Conservation (phyloP, 495 filamentous ascomycete genomes). For the Podospora didyma region DNA sequence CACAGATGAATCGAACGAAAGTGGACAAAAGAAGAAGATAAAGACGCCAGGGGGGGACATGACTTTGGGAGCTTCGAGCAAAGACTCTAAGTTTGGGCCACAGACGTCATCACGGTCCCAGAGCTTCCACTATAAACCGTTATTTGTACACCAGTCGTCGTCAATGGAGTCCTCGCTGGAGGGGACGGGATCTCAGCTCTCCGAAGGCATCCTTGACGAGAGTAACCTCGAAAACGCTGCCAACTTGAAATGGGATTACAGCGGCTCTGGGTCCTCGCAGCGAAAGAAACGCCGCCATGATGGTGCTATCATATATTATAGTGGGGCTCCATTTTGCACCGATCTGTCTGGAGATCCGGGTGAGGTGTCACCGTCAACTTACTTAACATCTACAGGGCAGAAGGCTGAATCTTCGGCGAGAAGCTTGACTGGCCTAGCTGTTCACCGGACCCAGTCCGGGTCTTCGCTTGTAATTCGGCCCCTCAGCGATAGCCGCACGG, state of each 20-base stretch:
- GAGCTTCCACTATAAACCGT: slow-evolving; percentile 60
- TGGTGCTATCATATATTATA: slow-evolving; percentile 80
- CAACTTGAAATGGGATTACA: slow-evolving; percentile 36
- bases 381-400: slow-evolving; percentile 35
- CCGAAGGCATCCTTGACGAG: slow-evolving; percentile 25
- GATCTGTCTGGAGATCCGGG: slow-evolving; percentile 65
- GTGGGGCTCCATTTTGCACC: slow-evolving; percentile 67
- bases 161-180: slow-evolving; percentile 42
- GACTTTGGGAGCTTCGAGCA: slow-evolving; percentile 18
- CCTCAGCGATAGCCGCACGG: slow-evolving; percentile 28
- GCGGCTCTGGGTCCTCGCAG: slow-evolving; percentile 39
- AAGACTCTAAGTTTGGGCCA: slow-evolving; percentile 35
- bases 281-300: slow-evolving; percentile 46
- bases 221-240: slow-evolving; percentile 28
- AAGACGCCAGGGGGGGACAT: slow-evolving; percentile 24
- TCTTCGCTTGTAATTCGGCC: slow-evolving; percentile 42
- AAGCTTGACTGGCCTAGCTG: not conserved
- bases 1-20: slow-evolving; percentile 34
- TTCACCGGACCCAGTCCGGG: slow-evolving; percentile 35
- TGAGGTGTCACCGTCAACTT: slow-evolving; percentile 33
- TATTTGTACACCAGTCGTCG: slow-evolving; percentile 50
- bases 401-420: slow-evolving; percentile 17
- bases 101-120: slow-evolving; percentile 34
- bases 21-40: slow-evolving; percentile 34
- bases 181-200: slow-evolving; percentile 29